Evolutionary conservation across 192 early-diverging fungal species (phyloP).

Genomic region (Phlyctochytrium bullatum): DNA sequence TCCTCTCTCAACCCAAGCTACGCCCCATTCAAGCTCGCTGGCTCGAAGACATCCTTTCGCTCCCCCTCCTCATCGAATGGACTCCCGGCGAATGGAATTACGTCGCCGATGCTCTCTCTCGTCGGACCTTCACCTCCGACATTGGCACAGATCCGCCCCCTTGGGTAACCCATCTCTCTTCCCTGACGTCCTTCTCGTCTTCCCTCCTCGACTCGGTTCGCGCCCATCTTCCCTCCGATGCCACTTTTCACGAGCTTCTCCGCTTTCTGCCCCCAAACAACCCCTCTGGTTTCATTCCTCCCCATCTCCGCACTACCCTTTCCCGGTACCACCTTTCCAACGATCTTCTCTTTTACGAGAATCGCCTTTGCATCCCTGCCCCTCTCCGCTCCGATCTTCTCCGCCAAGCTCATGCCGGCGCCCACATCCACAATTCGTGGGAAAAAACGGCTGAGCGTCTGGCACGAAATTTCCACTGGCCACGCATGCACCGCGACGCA

Average conservation of each 20-base stretch:
- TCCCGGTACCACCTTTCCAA: constrained; percentile 4
- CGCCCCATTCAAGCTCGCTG: constrained; percentile 8
- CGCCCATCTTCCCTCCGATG: constrained; percentile 5
- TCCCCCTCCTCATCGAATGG: constrained; percentile 15
- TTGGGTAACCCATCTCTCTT: constrained; percentile 3
- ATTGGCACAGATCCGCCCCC: not conserved
- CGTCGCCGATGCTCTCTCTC: constrained; percentile 26
- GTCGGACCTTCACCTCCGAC: not conserved
- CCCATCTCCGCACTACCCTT: not conserved
- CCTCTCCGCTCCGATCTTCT: not conserved
- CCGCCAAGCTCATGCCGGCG: not conserved
- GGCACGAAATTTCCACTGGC: constrained; percentile 21
- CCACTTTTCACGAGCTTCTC: not conserved
- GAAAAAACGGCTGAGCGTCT: constrained; percentile 11
- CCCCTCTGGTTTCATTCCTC: not conserved
- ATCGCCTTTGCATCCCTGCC: not conserved
- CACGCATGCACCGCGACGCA: constrained; percentile 6
- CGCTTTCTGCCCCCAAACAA: not conserved
- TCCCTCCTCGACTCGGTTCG: not conserved
- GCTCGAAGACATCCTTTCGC: constrained; percentile 13
- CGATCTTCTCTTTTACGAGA: not conserved
- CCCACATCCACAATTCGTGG: constrained; percentile 1
- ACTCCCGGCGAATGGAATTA: constrained; percentile 16
- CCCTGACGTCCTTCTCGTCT: not conserved
- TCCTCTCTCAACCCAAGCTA: constrained; percentile 13